Conservation (phyloP, 371 early-diverging fungal genomes). For the Lichtheimia corymbifera region DNA sequence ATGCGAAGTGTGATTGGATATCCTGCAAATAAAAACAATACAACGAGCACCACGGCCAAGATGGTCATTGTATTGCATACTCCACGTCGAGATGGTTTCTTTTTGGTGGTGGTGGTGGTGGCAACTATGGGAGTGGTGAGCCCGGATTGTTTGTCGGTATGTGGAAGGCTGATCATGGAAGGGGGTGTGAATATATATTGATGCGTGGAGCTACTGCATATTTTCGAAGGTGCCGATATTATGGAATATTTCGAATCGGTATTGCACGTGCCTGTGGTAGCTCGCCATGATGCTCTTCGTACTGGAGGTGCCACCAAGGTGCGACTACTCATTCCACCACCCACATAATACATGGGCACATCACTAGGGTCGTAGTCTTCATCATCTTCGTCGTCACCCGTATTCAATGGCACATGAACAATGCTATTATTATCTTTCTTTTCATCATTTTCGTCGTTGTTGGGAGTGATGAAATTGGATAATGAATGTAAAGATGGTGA, state of each 20-base stretch:
- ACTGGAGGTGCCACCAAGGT: not conserved
- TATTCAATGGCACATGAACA: constrained; percentile 4
- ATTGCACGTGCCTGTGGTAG: not conserved
- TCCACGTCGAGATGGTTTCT: constrained; percentile 28
- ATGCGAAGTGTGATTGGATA: constrained; percentile 32
- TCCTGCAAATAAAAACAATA: constrained; percentile 37
- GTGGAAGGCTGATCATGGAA: constrained; percentile 3
- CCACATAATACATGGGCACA: too few relatives aligned
- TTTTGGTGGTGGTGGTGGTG: constrained; percentile 1
- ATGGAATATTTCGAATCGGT: constrained; percentile 21
- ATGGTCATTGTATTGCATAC: constrained; percentile 33
- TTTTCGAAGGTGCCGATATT: constrained; percentile 24
- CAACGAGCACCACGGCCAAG: constrained; percentile 19
- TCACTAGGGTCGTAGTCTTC: not conserved
- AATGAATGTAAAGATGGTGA: not conserved
- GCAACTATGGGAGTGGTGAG: too few relatives aligned
- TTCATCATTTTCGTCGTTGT: too few relatives aligned
- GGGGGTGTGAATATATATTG: constrained; percentile 27
- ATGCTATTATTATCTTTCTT: not conserved
- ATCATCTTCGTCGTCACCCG: not conserved
- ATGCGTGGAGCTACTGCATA: constrained; percentile 23
- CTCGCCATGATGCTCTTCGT: constrained; percentile 4
- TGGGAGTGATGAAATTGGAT: constrained; percentile 3
- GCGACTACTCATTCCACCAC: not conserved
- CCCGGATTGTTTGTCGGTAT: constrained; percentile 1